A percentile compares a stretch with the other conserved stretches of the same genome.
Conservation (phyloP, 2,329 filamentous ascomycete species). For the Beauveria sp. region DNA sequence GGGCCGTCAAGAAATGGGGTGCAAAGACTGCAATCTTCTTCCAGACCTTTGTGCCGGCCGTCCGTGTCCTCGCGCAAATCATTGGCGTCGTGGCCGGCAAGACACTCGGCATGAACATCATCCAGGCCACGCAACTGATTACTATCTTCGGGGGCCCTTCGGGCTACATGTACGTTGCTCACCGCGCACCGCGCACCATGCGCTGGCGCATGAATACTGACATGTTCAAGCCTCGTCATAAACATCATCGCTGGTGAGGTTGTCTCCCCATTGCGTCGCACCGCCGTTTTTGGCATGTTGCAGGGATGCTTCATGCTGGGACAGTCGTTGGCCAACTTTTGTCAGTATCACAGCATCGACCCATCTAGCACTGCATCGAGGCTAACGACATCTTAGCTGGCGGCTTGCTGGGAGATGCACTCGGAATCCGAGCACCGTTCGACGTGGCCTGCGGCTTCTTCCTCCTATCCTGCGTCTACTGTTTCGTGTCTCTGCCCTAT, state of each 20-base stretch:
- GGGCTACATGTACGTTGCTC: constrained; percentile 49
- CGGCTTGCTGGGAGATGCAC: constrained; percentile 55
- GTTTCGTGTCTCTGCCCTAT: constrained; percentile 36
- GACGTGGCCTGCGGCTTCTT: constrained; percentile 54
- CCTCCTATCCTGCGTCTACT: constrained; percentile 35
- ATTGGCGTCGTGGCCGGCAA: constrained; percentile 56
- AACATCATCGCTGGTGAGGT: constrained; percentile 63
- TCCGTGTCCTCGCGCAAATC: constrained; percentile 57
- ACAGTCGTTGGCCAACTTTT: constrained; percentile 53
- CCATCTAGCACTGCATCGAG: background rate
- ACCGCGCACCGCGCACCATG: no score
- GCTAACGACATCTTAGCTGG: constrained; percentile 35
- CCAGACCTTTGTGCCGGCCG: constrained; percentile 57
- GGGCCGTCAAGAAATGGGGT: constrained; percentile 58
- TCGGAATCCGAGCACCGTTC: constrained; percentile 58
- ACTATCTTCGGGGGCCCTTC: constrained; percentile 61
- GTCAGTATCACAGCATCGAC: constrained; percentile 25
- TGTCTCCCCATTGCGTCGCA: constrained; percentile 51
- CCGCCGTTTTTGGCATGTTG: constrained; percentile 56
- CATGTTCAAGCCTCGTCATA: constrained; percentile 40
- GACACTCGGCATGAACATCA: constrained; percentile 56
- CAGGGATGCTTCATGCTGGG: constrained; percentile 63
- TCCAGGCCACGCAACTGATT: constrained; percentile 60
- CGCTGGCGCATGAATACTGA: constrained; percentile 6
- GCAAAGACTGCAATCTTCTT: constrained; percentile 54